Evolutionary conservation across 495 filamentous ascomycete species (phyloP), one percentile per base, ranked within the genome.

Genomic region (Thermochaetoides thermophila): DNA sequence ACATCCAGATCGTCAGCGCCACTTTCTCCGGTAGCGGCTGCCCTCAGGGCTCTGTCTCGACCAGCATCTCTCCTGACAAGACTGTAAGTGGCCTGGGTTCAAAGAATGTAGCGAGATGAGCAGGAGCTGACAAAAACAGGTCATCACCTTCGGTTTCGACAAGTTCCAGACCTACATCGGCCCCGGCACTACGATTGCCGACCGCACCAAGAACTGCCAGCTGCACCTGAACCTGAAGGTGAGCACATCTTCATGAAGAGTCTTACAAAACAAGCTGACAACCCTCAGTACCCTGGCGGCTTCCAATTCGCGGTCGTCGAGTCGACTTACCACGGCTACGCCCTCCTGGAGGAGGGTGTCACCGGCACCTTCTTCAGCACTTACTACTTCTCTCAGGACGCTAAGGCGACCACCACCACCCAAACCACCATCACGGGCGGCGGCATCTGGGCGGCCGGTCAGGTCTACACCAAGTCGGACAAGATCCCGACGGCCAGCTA

Each of bases 1-100:
- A 60, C 40, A 68, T 71, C 44, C 50, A 50, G 50, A 63, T 66
- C 48, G 17, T 69, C 40, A 67, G 63, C 18, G 70, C 66, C 24
- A 72, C 66, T 11, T 75, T 72, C 31, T 77, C 64, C 31, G 70
- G 70, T 33, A 71, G 61, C 44, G 68, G 68, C 17, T 74, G 69
- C 48, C 64, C 63, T 15, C 65, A 71, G 46, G 57, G 60, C 27
- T 54, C 59, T 32, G 57, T 71, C 17, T 55, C 59, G 22, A 63
- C 56, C 31, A 56, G 56, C 42, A 53, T 73, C 46, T 65, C 66
- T 15, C 42, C 53, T 11, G 66, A 73, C 46, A 56, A 57, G 51
- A 64, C 62, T 27, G 64, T 62, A 31, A 55, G 57, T 41, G 17
- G 8, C n/a, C n/a, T n/a, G n/a, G n/a, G n/a, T n/a, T n/a, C n/a